Base-by-base conservation (phyloP, 2,329 filamentous ascomycete genomes). In the Hymenoscyphus scutula region DNA sequence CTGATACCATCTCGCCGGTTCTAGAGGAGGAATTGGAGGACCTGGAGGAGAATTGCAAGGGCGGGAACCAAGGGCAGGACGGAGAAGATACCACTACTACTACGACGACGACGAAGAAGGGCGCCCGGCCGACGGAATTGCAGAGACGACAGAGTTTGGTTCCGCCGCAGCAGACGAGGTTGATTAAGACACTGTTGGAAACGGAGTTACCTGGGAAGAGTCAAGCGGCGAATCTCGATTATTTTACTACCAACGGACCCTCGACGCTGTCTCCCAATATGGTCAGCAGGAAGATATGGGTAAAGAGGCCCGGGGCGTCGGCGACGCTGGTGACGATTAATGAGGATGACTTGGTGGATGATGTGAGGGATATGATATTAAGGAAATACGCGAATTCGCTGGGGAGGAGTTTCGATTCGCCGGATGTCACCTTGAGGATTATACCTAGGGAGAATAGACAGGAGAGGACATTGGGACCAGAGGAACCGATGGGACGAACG, bases 361-460 rank as follows among this genome's bases (percentile, higher is more conserved):
- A 97, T 77, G 89, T 97, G 65, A 89, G 94, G 70, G 95, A 97
- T 70, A 86, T 92, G 81, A 95, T 98, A 62, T 80, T 98, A 70
- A 87, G 86, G 72, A 98, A 98, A 79, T 99, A 98, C 76, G 87
- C 88, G 70, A 98, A 99, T 77, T 96, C 92, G 15, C 82, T 99
- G 29, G 94, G 94, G 58, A 88, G 88, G 70, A 90, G 84, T 59
- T 97, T 93, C 76, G 95, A 99, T 77, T 84, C 95, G 11, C 95
- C 95, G 13, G 95, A 99, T 75, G 84, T 99, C 62, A 87, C 85
- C 11, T 81, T 98, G 67, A 87, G 90, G 66, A 90, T 98, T 69
- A 75, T 83, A 17, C 85, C 90, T n/a, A 84, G 92, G 61, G 89
- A 92, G 70, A 77, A 83, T 73, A 77, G 79, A 65, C 79, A 77